Percentiles rank a stretch among this genome's conserved stretches.
phyloP scores from a whole-genome alignment of 106 monocot genomes.

The Alisma plantagoaquatica region DNA sequence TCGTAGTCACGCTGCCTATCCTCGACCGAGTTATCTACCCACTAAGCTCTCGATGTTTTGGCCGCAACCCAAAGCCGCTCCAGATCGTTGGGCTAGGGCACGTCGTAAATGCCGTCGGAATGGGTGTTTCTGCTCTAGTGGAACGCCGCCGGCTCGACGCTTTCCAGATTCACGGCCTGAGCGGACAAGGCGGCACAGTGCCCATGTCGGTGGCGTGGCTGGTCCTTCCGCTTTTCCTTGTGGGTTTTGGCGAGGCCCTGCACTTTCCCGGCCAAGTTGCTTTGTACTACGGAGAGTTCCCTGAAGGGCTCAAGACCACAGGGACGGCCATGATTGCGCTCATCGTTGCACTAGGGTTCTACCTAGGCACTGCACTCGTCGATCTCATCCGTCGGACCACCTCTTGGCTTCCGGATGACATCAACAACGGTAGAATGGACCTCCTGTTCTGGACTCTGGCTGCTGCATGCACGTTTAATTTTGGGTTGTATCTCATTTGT shows the following conservation, averaged over 20 bases:
- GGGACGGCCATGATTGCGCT: slow-evolving; percentile 40
- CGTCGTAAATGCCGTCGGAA: slow-evolving; percentile 22
- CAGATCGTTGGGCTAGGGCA: slow-evolving; percentile 54
- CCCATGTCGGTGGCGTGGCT: slow-evolving; percentile 52
- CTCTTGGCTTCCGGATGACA: slow-evolving; percentile 46
- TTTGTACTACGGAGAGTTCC: slow-evolving; percentile 65
- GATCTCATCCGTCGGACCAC: slow-evolving; percentile 20
- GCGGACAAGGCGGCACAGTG: slow-evolving; percentile 9
- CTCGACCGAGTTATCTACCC: slow-evolving; percentile 52
- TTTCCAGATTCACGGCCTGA: slow-evolving; percentile 12
- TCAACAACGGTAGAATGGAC: slow-evolving; percentile 33
- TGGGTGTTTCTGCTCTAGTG: slow-evolving; percentile 39
- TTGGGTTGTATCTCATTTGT: slow-evolving; percentile 28
- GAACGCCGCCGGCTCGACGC: slow-evolving; percentile 20
- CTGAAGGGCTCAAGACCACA: slow-evolving; percentile 25
- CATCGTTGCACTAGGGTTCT: slow-evolving; percentile 31
- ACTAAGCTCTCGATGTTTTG: slow-evolving; percentile 1
- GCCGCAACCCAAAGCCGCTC: slow-evolving; percentile 20
- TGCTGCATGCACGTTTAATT: slow-evolving; percentile 26
- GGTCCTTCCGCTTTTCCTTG: slow-evolving; percentile 25
- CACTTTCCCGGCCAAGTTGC: slow-evolving; percentile 58
- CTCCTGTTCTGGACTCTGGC: slow-evolving; percentile 53
- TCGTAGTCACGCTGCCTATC: slow-evolving; percentile 22
- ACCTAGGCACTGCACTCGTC: slow-evolving; percentile 43
- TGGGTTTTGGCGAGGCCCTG: slow-evolving; percentile 40